phyloP scores from a whole-genome alignment of 2,329 filamentous ascomycete species.

The Apiospora arundinis region DNA sequence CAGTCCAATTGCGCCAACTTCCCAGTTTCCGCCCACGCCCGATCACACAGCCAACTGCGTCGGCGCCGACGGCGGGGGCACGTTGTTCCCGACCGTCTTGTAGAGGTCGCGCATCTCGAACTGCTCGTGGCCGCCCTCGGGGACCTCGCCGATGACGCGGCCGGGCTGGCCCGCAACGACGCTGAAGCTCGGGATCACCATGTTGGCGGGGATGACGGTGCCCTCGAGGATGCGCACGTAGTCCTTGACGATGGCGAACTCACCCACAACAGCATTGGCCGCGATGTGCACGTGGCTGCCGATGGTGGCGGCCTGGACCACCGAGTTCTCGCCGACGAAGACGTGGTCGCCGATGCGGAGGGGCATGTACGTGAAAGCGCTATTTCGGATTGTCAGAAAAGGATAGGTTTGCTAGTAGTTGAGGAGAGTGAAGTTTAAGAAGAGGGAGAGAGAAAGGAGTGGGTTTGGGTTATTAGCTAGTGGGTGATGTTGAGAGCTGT shows the following conservation, averaged over 20 bases:
- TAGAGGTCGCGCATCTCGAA: slow-evolving; percentile 71
- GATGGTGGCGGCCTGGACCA: slow-evolving; percentile 84
- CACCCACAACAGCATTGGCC: slow-evolving; percentile 75
- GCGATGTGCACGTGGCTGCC: slow-evolving; percentile 89
- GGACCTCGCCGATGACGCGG: slow-evolving; percentile 80
- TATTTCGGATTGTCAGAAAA: slow-evolving; percentile 34
- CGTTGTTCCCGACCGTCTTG: slow-evolving; percentile 67
- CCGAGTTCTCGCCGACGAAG: slow-evolving; percentile 77
- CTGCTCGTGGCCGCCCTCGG: slow-evolving; percentile 70
- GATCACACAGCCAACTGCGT: neutral
- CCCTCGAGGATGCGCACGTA: slow-evolving; percentile 88
- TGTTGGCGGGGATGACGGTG: slow-evolving; percentile 81
- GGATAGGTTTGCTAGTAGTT: neutral
- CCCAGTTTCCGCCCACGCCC: neutral
- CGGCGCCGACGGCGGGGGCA: neutral
- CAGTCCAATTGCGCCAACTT: neutral
- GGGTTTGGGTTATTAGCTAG: neutral
- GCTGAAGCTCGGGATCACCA: slow-evolving; percentile 91
- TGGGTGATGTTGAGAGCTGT: neutral
- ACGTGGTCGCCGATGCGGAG: slow-evolving; percentile 95
- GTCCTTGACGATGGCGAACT: slow-evolving; percentile 92
- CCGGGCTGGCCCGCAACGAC: slow-evolving; percentile 87
- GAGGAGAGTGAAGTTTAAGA: too few species aligned
- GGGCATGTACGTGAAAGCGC: slow-evolving; percentile 79
- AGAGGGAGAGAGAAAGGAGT: neutral